Evolutionary conservation across 208 protist species (phyloP), one percentile per base, ranked within the genome.

Genomic region (Wallacemonas sp.): DNA sequence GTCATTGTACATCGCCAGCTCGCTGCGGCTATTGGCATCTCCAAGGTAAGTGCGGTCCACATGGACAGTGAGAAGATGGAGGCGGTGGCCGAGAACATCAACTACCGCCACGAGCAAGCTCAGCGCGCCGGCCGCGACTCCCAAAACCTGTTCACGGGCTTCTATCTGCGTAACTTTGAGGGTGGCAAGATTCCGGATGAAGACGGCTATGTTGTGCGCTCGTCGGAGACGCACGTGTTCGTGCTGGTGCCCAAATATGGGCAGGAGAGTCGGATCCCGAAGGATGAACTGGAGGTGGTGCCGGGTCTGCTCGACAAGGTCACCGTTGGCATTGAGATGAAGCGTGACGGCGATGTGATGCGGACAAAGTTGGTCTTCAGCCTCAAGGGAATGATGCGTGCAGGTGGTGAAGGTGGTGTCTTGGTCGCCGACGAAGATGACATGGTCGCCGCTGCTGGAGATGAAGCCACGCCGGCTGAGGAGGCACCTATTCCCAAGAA

Each of bases 1-100:
- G 88, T 98, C 12, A 76, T 98, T 65, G 94, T 98, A 19, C 96
- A 98, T 67, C 88, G 96, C 14, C 90, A 94, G 74, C 73, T 97
- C 24, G 91, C 90, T 12, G 86, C 89, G 24, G 84, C 83, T 5
- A 80, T 96, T 39, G 89, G 88, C 42, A 86, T 95, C 49, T 67
- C 69, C 46, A 36, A 71, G 15, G 65, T 86, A 1, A 82, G 81
- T 30, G 79, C 83, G 30, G 65, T 60, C 34, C 75, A 89, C 59
- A 91, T 84, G 68, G 79, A 91, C 67, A 62, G 77, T 17, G 86
- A 80, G 21, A 75, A 76, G 34, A 90, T 96, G 82, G 80, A 94
- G 70, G 64, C 33, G 0, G 42, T 96, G n/a, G 84, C 89, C 5
- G 74, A 77, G 21, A 93, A 94, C 66, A 90, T 97, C 66, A 98